Base-by-base conservation (phyloP, 805 yeast genomes). In the Dipodascus albidus region DNA sequence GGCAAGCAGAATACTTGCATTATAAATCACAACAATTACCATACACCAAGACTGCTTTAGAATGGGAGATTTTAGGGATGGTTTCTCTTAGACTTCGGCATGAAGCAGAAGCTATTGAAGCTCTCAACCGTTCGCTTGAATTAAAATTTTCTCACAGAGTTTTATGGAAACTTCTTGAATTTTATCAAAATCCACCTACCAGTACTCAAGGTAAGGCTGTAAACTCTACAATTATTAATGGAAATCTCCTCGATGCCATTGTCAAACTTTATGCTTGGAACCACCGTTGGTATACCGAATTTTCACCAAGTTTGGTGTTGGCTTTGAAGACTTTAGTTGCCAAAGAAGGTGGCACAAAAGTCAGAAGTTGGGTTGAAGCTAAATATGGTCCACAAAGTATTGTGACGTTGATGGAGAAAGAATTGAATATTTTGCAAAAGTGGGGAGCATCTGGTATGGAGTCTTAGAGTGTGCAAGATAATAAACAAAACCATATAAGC, bases 251-350 rank as follows among this genome's bases (percentile, higher is more conserved):
- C 55, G 88, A 84, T 54, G 71, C 83, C 21, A 69, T 82, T 54
- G 87, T 90, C 35, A 85, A 85, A 62, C 71, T 93, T 52, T 71
- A 84, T n/a, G 95, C 93, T n/a, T 95, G 98, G 97, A 85, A 88
- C 64, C 97, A 90, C 68, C 80, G 99, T 64, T 93, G 99, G 99
- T 95, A 91, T 70, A 79, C 83, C 58, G 96, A 91, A 59, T 91
- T 89, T 64, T 82, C 95, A 6, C 86, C 95, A 20, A 72, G 73
- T 50, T 71, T 88, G 50, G 64, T 82, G n/a, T 65, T 70, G n/a
- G 70, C 81, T 0, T 69, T 89, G 55, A 70, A 78, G 20, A 77
- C 75, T 52, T 72, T 88, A 53, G 81, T 87, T 22, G 80, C 79
- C 44, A 83, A 83, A 62, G 88, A 86, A 60, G 96, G 97, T 0